Conservation (phyloP, 2,329 filamentous ascomycete genomes). For the Fusarium xylarioides region DNA sequence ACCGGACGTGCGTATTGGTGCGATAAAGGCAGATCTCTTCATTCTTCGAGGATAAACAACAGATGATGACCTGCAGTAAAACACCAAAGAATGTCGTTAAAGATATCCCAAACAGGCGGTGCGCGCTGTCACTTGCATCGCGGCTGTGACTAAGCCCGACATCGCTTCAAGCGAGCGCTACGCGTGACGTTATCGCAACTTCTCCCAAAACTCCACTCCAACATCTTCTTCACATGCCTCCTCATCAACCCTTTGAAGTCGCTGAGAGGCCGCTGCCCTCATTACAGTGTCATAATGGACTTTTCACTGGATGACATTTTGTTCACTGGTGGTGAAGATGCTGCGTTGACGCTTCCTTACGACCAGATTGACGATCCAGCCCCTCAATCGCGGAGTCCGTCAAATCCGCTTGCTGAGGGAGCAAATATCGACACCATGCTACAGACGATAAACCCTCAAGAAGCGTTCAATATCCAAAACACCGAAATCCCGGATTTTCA, state of each 20-base stretch:
- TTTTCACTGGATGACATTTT: slow-evolving; percentile 38
- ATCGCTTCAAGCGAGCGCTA: background rate
- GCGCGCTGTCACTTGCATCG: background rate
- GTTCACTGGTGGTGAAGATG: slow-evolving; percentile 28
- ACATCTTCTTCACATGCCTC: slow-evolving; percentile 20
- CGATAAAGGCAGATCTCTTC: background rate
- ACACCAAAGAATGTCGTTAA: background rate
- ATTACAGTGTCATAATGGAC: slow-evolving; percentile 17
- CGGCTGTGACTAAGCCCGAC: slow-evolving; percentile 31
- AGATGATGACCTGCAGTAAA: background rate
- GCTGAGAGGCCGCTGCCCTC: background rate
- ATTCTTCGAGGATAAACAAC: background rate
- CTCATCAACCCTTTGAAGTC: background rate
- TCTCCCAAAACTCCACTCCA: slow-evolving; percentile 18
- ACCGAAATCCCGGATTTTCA: background rate
- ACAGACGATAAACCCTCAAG: slow-evolving; percentile 11
- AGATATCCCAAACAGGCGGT: background rate
- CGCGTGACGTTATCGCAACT: slow-evolving; percentile 20
- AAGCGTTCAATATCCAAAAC: background rate
- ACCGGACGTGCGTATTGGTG: background rate
- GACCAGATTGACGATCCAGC: slow-evolving; percentile 18
- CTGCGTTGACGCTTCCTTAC: slow-evolving; percentile 27
- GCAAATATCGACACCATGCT: background rate
- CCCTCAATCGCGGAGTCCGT: slow-evolving; percentile 22
- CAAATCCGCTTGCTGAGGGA: slow-evolving; percentile 10